Base-by-base conservation (phyloP, 805 yeast species). In the Wickerhamiella kazuoi region DNA sequence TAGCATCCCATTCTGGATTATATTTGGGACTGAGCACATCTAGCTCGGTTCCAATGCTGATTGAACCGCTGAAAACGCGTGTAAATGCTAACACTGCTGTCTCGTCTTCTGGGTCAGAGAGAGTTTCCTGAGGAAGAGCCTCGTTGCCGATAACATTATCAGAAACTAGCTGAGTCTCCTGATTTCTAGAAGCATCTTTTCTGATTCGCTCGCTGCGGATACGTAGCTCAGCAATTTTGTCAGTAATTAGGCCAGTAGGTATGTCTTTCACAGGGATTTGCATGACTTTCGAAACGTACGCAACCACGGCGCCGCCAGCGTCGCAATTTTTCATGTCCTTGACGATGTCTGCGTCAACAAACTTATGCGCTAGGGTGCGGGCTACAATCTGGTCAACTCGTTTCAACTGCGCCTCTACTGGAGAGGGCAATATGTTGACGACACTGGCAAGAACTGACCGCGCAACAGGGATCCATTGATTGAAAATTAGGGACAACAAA, bases 391-490 rank as follows among this genome's bases (percentile, higher is more conserved):
- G 69, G 9, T 76, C 78, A 44, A 82, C 70, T 46, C 96, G 70
- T 26, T 67, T 71, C 18, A 58, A 59, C 56, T 90, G 99, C 0
- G 96, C 80, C 1, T 54, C 63, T 4, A 67, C 50, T 1, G 98
- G 98, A 6, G 93, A 79, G 0, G 96, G 95, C 36, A 90, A 57
- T 44, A 73, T 72, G 43, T 83, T 90, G 24, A 86, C 76, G 3
- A 87, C 93, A 1, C 93, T 74, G 8, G 90, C 67, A 21, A 90
- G 60, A 7, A 87, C 70, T 0, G 97, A 81, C 30, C 80, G 76
- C 19, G 96, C 79, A 3, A 90, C 72, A 1, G 99, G 97, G 18
- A 90, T 62, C 96, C 98, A 90, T 53, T 87, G 96, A 1, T 83
- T 73, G 72, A 87, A 74, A 3, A 90, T 69, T 6, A 73, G 64